Conservation (phyloP, 2,329 filamentous ascomycete species). For the Trichoderma endophyticum region DNA sequence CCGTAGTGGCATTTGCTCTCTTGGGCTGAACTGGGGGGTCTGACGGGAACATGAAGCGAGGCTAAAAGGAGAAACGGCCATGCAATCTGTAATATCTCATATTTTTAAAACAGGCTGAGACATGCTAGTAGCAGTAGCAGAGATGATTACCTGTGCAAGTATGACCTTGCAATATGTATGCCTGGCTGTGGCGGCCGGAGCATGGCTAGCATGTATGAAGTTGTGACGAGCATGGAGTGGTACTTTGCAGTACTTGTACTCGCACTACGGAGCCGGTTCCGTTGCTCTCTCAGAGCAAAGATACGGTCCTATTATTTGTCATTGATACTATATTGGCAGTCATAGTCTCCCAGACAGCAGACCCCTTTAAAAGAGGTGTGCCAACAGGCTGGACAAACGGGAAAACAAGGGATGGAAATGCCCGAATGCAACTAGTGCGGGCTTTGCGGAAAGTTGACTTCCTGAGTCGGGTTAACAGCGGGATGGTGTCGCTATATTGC, state of each 20-base stretch:
- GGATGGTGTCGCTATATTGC: neutral
- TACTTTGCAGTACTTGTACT: neutral
- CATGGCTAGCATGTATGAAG: neutral
- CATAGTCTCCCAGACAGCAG: neutral
- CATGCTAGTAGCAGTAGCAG: neutral
- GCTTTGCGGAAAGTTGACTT: neutral
- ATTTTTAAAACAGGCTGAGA: neutral
- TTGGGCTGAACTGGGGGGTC: neutral
- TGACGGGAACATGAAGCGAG: neutral
- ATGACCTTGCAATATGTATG: neutral
- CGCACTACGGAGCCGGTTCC: neutral
- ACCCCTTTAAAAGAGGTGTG: neutral
- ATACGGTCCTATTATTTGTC: neutral
- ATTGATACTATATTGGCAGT: neutral
- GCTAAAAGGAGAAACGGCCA: constrained; percentile 13
- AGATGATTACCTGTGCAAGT: neutral
- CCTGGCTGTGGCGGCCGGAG: neutral
- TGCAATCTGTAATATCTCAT: neutral
- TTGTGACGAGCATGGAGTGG: neutral
- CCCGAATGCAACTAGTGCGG: neutral
- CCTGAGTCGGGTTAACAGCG: neutral
- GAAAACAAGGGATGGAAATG: neutral
- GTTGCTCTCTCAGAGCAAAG: neutral
- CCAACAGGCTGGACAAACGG: neutral
- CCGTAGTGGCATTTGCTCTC: neutral